Evolutionary conservation across 2,329 filamentous ascomycete species (phyloP).

Genomic region (Aspergillus pseudoglaucus): DNA sequence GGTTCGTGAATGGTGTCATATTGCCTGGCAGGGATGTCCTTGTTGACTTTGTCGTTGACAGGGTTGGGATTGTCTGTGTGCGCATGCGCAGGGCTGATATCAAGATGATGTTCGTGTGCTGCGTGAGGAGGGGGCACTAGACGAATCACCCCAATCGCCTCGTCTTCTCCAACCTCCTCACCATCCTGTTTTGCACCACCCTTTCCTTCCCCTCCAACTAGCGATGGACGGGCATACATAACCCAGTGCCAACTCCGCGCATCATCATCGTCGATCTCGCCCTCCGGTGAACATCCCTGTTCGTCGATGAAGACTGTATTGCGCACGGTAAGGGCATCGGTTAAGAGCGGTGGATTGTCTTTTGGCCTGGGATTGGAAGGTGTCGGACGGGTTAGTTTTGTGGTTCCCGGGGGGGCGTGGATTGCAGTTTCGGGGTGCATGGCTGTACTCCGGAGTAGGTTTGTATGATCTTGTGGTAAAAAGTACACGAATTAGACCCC

Average conservation of each 20-base stretch:
- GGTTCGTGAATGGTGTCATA: constrained; percentile 41
- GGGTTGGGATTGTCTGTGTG: not conserved
- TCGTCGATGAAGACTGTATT: constrained; percentile 53
- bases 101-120: constrained; percentile 44
- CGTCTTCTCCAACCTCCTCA: constrained; percentile 15
- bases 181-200: not conserved
- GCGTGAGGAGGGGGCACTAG: constrained; percentile 74
- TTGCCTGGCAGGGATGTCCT: constrained; percentile 36
- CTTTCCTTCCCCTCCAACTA: too few relatives aligned
- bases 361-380: constrained; percentile 13
- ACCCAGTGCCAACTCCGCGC: constrained; percentile 78
- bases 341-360: constrained; percentile 48
- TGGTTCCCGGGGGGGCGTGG: not conserved
- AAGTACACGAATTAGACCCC: too few relatives aligned
- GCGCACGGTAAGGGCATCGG: constrained; percentile 54
- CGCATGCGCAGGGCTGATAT: constrained; percentile 10
- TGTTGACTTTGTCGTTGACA: too few relatives aligned
- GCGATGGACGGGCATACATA: constrained; percentile 48
- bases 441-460: too few relatives aligned
- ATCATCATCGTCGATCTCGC: constrained; percentile 79
- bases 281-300: constrained; percentile 52
- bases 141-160: constrained; percentile 67
- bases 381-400: constrained; percentile 16
- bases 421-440: not conserved
- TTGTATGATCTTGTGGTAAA: too few relatives aligned